A percentile compares a stretch with the other conserved stretches of the same genome.
phyloP scores from a whole-genome alignment of 306 rosid species.

The Pterocarpus macrocarpus region DNA sequence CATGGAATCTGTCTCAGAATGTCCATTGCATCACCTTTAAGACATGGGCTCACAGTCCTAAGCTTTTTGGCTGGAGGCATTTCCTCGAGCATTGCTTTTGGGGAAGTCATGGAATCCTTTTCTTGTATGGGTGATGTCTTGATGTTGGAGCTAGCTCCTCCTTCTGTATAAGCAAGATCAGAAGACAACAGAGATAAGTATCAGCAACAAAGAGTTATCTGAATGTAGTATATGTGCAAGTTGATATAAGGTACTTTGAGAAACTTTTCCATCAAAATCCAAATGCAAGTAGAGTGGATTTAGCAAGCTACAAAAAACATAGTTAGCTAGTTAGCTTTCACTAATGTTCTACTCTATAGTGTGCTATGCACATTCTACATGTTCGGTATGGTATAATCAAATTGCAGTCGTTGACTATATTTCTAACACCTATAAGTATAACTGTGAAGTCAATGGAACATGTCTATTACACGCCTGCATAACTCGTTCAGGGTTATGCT shows the following conservation, averaged over 20 bases:
- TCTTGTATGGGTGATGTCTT: neutral
- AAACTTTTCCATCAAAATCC: neutral
- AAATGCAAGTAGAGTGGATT: neutral
- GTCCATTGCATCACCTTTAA: constrained; percentile 44
- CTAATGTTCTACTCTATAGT: neutral
- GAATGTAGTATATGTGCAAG: neutral
- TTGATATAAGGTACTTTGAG: neutral
- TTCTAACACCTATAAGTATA: too few species aligned
- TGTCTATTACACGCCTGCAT: too few species aligned
- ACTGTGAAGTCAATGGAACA: too few species aligned
- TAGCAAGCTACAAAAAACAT: neutral
- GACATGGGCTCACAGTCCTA: constrained; percentile 35
- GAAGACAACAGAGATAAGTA: neutral
- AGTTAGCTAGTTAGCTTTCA: neutral
- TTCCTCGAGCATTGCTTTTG: neutral
- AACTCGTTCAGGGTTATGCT: too few species aligned
- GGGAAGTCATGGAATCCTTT: neutral
- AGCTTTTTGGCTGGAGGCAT: constrained; percentile 45
- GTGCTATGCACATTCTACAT: constrained; percentile 1
- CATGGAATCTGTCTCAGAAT: constrained; percentile 58
- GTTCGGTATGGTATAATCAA: neutral
- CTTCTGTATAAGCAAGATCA: constrained; percentile 34
- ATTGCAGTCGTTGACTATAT: too few species aligned
- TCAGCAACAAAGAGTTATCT: constrained; percentile 8
- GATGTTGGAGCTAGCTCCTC: constrained; percentile 18